A percentile compares a stretch with the other conserved stretches of the same genome.
Conservation (phyloP, 306 rosid genomes). For the Dalbergia cochinchinensis region DNA sequence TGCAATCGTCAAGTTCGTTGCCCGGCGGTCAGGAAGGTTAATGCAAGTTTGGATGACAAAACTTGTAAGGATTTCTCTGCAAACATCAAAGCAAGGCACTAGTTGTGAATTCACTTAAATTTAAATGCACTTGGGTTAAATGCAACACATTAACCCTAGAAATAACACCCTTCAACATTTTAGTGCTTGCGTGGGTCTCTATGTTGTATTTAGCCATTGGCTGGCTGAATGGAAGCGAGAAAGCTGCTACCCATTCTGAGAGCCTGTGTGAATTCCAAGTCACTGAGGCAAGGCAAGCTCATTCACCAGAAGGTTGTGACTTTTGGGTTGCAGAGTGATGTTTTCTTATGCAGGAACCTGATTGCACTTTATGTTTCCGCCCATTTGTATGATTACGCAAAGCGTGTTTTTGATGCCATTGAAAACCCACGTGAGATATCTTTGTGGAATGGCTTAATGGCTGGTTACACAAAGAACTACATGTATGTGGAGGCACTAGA, state of each 20-base stretch:
- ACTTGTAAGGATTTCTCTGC: too few relatives aligned
- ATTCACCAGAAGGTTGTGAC: conserved; percentile 72
- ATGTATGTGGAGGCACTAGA: conserved; percentile 71
- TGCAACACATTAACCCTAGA: too few relatives aligned
- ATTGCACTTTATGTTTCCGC: conserved; percentile 67
- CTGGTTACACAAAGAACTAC: conserved; percentile 70
- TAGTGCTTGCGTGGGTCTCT: too few relatives aligned
- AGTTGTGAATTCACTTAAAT: too few relatives aligned
- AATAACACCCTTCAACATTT: too few relatives aligned
- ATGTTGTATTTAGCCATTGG: too few relatives aligned
- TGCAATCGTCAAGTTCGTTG: too few relatives aligned
- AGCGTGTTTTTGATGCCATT: conserved; percentile 58
- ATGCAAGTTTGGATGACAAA: too few relatives aligned
- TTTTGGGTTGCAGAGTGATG: conserved; percentile 62
- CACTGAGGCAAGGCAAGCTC: conserved; percentile 63
- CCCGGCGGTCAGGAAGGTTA: too few relatives aligned
- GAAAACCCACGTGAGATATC: conserved; percentile 63
- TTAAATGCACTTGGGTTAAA: too few relatives aligned
- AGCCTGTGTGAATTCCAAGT: conserved; percentile 58
- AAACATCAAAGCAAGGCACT: too few relatives aligned
- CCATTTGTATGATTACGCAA: conserved; percentile 56
- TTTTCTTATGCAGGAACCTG: conserved; percentile 60
- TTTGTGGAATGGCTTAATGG: conserved; percentile 77
- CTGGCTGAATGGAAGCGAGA: conserved; percentile 40
- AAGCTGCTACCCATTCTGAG: conserved; percentile 61